These are phyloP conservation scores for Acanthamoeba culbertsoni DNA, from an alignment of 208 protist species.

Conservation along the genomic window DNA sequence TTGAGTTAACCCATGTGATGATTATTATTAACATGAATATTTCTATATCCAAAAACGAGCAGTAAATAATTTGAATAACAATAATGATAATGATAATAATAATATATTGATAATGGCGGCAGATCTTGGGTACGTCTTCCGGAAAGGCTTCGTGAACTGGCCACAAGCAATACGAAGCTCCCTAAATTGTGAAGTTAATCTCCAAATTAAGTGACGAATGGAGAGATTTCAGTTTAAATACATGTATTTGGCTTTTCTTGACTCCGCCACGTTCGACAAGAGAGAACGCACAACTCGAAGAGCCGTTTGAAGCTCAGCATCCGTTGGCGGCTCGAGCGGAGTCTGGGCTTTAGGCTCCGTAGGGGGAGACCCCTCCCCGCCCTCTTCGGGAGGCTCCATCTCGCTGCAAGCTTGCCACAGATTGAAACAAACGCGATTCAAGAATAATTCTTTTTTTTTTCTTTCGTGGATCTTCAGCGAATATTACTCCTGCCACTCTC, in stretches of 20 bases:
- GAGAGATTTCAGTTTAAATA: not conserved
- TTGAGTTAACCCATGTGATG: not conserved
- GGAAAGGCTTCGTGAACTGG: not conserved
- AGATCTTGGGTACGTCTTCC: not conserved
- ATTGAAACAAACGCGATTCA: too few species aligned
- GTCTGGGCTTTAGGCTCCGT: not conserved
- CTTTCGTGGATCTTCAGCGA: too few species aligned
- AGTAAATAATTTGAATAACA: not conserved
- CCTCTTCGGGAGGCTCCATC: not conserved
- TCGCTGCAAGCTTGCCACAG: too few species aligned
- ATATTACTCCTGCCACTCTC: too few species aligned
- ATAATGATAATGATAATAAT: not conserved
- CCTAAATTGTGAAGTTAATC: not conserved
- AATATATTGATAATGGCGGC: not conserved
- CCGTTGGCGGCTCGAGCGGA: not conserved
- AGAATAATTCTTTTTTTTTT: too few species aligned
- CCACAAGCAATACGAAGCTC: constrained; percentile 32
- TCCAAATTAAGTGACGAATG: not conserved
- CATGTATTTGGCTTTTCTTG: constrained; percentile 35
- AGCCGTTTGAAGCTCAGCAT: not conserved
- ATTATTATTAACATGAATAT: too few species aligned
- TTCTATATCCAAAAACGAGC: not conserved
- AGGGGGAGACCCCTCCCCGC: not conserved
- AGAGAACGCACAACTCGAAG: not conserved
- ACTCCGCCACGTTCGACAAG: not conserved